Evolutionary conservation across 2,329 filamentous ascomycete genomes (phyloP).

Genomic region (Lecanosticta acicola): DNA sequence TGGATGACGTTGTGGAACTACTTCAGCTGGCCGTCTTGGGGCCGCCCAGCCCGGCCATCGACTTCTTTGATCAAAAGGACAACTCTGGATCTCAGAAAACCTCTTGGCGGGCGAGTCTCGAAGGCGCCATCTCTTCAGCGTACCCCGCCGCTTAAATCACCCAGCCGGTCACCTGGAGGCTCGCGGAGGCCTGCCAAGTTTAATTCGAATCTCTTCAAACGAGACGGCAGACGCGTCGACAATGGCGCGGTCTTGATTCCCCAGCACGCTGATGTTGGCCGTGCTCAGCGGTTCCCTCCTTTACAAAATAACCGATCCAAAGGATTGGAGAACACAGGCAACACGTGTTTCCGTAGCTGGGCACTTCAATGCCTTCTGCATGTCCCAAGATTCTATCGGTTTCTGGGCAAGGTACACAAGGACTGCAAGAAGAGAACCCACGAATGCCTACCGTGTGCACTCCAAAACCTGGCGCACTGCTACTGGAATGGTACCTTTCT

Average conservation of each 20-base stretch:
- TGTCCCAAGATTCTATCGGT: background rate
- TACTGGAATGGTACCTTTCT: background rate
- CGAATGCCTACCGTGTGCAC: background rate
- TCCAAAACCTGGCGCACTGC: background rate
- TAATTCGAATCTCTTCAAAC: no score
- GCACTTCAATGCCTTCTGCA: background rate
- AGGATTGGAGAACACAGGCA: background rate
- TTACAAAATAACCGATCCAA: background rate
- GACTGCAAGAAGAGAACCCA: background rate
- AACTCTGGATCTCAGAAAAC: no score
- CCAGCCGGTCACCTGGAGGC: no score
- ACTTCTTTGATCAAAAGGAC: no score
- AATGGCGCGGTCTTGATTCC: background rate
- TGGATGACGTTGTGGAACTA: no score
- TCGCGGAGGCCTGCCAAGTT: no score
- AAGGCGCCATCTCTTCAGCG: no score
- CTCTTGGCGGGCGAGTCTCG: no score
- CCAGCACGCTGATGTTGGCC: background rate
- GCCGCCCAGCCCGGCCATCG: no score
- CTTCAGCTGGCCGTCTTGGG: no score
- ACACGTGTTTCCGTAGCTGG: background rate
- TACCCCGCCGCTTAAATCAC: no score
- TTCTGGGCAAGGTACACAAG: background rate
- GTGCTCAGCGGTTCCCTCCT: background rate
- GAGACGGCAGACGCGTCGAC: no score